Percentiles rank a stretch among this genome's conserved stretches.
These are phyloP conservation scores for Anastatica hierochuntica DNA, from an alignment of 345 rosid genomes.

Conservation along the genomic window DNA sequence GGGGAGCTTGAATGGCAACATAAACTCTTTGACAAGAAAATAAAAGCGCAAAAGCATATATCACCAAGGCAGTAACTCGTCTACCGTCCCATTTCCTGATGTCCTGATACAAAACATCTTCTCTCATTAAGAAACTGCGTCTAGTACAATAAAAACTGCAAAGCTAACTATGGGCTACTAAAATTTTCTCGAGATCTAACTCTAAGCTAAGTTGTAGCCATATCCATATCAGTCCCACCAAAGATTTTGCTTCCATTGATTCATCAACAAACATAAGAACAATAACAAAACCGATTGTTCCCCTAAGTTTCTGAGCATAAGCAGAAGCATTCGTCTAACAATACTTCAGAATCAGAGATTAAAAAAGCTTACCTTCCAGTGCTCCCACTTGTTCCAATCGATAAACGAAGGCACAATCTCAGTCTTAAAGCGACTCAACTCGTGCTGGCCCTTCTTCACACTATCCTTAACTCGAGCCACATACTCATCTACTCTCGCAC, in stretches of 20 bases:
- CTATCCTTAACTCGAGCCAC: constrained; percentile 32
- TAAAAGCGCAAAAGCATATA: constrained; percentile 45
- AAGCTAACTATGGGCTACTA: not conserved
- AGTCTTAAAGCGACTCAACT: constrained; percentile 40
- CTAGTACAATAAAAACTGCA: not conserved
- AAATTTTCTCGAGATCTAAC: not conserved
- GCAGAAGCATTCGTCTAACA: not conserved
- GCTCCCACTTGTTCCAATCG: constrained; percentile 72
- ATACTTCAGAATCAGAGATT: not conserved
- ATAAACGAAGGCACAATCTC: constrained; percentile 46
- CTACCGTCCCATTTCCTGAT: constrained; percentile 62
- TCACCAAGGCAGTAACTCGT: constrained; percentile 45
- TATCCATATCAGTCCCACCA: not conserved
- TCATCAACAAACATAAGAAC: not conserved
- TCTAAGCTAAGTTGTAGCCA: too few relatives aligned
- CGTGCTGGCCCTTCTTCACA: constrained; percentile 32
- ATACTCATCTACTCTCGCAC: constrained; percentile 34
- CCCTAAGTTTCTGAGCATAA: not conserved
- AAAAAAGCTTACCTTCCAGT: constrained; percentile 59
- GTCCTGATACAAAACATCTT: constrained; percentile 46
- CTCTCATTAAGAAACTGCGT: not conserved
- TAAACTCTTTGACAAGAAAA: constrained; percentile 58
- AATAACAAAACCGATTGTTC: too few relatives aligned
- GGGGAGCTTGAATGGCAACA: constrained; percentile 58
- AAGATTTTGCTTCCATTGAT: not conserved